A percentile compares a stretch with the other conserved stretches of the same genome.
phyloP scores from a whole-genome alignment of 2,329 filamentous ascomycete species.

The Beauveria scarabaeidicola region DNA sequence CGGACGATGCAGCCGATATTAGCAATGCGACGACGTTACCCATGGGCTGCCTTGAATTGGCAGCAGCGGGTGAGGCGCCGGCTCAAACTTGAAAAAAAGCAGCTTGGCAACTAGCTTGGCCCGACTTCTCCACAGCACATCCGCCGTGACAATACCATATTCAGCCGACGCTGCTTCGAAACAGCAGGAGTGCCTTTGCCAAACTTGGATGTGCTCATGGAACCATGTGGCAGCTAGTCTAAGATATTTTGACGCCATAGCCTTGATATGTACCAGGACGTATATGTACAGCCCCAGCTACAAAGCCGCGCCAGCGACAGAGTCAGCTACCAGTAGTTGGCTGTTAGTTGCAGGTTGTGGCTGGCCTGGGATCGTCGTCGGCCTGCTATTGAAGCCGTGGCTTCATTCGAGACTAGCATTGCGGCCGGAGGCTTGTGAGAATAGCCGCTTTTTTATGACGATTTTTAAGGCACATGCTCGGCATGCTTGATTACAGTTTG shows the following conservation, averaged over 20 bases:
- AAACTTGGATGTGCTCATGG: neutral
- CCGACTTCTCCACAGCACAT: neutral
- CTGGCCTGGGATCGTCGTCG: neutral
- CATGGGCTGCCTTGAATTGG: neutral
- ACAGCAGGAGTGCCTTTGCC: neutral
- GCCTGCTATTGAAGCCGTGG: neutral
- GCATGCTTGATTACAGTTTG: neutral
- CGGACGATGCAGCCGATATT: neutral
- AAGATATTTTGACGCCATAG: conserved; percentile 7
- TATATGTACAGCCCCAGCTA: neutral
- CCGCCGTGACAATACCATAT: neutral
- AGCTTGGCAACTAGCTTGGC: neutral
- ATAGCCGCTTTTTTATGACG: neutral
- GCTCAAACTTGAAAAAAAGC: neutral
- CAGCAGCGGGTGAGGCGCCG: neutral
- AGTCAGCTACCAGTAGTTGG: too few species aligned
- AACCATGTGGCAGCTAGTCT: neutral
- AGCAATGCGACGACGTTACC: neutral
- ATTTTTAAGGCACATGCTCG: neutral
- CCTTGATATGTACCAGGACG: neutral
- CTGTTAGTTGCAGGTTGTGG: too few species aligned
- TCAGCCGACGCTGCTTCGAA: neutral
- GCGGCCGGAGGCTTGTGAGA: neutral
- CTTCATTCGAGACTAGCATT: neutral
- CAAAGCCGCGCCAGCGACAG: neutral